These are phyloP conservation scores for Corchorus capsularis DNA, from an alignment of 345 rosid genomes.

Conservation along the genomic window DNA sequence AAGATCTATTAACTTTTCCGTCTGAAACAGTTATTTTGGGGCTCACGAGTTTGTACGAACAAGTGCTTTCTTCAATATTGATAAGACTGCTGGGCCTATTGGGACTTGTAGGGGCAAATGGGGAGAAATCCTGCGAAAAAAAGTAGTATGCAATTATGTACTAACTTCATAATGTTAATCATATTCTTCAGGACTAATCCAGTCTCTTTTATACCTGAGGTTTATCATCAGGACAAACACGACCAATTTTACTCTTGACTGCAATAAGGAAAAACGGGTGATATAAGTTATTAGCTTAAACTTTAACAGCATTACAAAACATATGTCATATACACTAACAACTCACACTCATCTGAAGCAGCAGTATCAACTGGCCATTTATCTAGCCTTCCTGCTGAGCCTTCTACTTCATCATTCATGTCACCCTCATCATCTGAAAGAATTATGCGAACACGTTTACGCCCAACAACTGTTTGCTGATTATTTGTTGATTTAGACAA, in stretches of 20 bases:
- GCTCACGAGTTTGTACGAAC: slow-evolving; percentile 54
- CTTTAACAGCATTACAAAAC: slow-evolving; percentile 11
- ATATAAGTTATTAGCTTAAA: slow-evolving; percentile 15
- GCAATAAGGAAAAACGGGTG: slow-evolving; percentile 26
- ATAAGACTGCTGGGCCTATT: slow-evolving; percentile 40
- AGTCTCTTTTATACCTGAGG: slow-evolving; percentile 36
- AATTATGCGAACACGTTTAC: slow-evolving; percentile 69
- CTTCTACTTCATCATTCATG: slow-evolving; percentile 39
- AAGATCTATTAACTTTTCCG: slow-evolving; percentile 42
- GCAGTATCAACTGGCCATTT: slow-evolving; percentile 38
- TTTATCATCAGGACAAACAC: slow-evolving; percentile 23
- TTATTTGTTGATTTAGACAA: slow-evolving; percentile 42
- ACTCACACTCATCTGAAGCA: slow-evolving; percentile 57
- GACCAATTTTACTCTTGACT: slow-evolving; percentile 32
- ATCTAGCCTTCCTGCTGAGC: slow-evolving; percentile 31
- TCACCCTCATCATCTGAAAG: slow-evolving; percentile 92
- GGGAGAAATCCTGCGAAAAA: slow-evolving; percentile 41
- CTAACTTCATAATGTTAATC: slow-evolving; percentile 21
- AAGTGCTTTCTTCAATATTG: slow-evolving; percentile 69
- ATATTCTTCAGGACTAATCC: background rate
- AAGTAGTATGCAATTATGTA: slow-evolving; percentile 7
- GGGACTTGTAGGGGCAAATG: slow-evolving; percentile 36
- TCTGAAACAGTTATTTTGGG: slow-evolving; percentile 38
- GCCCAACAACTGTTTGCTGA: slow-evolving; percentile 54
- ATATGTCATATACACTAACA: slow-evolving; percentile 21